phyloP scores from a whole-genome alignment of 345 rosid species.

The Heritiera littoralis region DNA sequence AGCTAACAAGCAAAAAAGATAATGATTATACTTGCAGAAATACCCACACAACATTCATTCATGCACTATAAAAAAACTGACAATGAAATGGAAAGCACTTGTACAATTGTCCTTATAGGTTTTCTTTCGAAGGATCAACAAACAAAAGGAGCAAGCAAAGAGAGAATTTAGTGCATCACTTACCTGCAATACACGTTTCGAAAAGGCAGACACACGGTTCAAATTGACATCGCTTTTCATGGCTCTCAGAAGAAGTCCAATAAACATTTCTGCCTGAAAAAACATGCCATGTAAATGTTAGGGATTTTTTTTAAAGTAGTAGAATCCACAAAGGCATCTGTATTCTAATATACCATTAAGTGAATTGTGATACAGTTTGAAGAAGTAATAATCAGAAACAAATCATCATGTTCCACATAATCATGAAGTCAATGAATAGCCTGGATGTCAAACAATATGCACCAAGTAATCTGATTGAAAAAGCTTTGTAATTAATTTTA shows the following conservation, averaged over 20 bases:
- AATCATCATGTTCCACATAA: background rate
- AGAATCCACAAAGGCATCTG: background rate
- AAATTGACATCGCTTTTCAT: conserved; percentile 88
- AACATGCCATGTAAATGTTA: background rate
- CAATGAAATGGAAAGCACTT: background rate
- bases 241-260: conserved; percentile 87
- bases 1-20: background rate
- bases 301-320: background rate
- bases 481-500: background rate
- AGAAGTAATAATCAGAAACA: background rate
- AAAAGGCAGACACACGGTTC: conserved; percentile 84
- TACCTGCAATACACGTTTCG: conserved; percentile 94
- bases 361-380: background rate
- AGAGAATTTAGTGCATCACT: conserved; percentile 16
- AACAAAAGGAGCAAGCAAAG: background rate
- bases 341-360: background rate
- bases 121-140: background rate
- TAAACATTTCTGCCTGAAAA: conserved; percentile 88
- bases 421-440: background rate
- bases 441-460: background rate
- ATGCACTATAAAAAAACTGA: background rate
- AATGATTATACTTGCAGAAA: background rate
- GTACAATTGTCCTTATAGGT: background rate
- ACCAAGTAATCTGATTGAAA: background rate
- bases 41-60: background rate